Evolutionary conservation across 352 stramenopile genomes (phyloP).

Genomic region (Phytophthora crassamura): DNA sequence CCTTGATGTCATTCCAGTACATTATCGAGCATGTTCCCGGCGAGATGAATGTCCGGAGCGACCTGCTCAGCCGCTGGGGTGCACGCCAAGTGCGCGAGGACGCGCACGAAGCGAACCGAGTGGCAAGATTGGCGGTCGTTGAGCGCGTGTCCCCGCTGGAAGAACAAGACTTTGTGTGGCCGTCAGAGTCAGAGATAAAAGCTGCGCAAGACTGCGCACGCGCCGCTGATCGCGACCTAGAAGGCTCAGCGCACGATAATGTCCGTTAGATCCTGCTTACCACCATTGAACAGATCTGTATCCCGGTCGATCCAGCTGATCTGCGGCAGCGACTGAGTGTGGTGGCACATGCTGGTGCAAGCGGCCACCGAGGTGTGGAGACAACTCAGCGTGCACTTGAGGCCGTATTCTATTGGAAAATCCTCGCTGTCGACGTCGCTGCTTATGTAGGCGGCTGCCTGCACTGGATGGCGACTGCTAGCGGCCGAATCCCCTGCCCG

Average conservation of each 20-base stretch:
- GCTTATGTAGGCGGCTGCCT: conserved; percentile 25
- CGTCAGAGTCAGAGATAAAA: not conserved
- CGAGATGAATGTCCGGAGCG: not conserved
- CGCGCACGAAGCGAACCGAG: not conserved
- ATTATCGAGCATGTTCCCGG: conserved; percentile 25
- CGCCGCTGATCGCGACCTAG: too few relatives aligned
- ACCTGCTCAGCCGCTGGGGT: conserved; percentile 14
- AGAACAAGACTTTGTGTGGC: conserved; percentile 2
- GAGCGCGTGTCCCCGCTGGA: conserved; percentile 1
- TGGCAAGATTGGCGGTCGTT: not conserved
- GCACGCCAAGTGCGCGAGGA: not conserved
- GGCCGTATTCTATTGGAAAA: conserved; percentile 16
- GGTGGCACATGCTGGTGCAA: conserved; percentile 26
- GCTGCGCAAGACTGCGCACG: too few relatives aligned
- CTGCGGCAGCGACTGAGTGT: conserved; percentile 32
- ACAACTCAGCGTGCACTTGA: conserved; percentile 13
- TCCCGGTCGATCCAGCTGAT: not conserved
- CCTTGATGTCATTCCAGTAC: conserved; percentile 20
- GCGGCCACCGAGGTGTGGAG: conserved; percentile 29
- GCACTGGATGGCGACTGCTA: conserved; percentile 10
- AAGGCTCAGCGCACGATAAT: too few relatives aligned
- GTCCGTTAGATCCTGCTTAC: not conserved
- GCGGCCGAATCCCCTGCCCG: not conserved
- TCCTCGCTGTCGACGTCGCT: conserved; percentile 3
- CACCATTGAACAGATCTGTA: not conserved